Evolutionary conservation across 1,284 basidiomycete species (phyloP), one percentile per base, ranked within the genome.

Genomic region (Amylostereum areolatum): DNA sequence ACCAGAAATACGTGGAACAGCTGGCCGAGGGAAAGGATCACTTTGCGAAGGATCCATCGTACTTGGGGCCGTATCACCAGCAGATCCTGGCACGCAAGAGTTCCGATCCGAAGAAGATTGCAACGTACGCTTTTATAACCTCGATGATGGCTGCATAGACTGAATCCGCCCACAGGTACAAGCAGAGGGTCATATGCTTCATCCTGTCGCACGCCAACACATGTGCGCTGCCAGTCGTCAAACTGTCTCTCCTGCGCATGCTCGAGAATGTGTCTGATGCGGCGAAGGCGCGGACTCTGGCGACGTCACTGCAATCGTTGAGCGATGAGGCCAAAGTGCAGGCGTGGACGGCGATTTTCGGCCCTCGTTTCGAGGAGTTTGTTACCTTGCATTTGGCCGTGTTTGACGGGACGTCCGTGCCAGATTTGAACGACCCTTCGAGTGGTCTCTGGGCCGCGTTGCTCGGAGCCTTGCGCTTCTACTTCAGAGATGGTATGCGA

Each of bases 151-250:
- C 6, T 6, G 37, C 9, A 35, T 9, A 35, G 34, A n/a, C 37
- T 39, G 37, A 39, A 12, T 7, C 6, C 5, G 37, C 37, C n/a
- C 50, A 36, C 49, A 92, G 88, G 49, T 85, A 87, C 66, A 91
- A 86, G 59, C 80, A 83, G 53, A 78, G 82, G 9, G 70, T 94
- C 43, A 62, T 92, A 34, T 92, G 86, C 62, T 96, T 80, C 66
- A 65, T 97, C 1, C 67, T 91, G 11, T 96, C 94, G 2, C 96
- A 98, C 64, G 74, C 87, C 45, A 74, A 80, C 34, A 79, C 80
- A 4, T 81, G 89, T 61, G 68, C 73, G 3, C 64, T 78, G 5
- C 63, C 76, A 4, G 52, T 60, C 0, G 73, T 79, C 33, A 81
- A 83, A 48, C 63, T 80, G 10, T 65, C 70, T 6, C 66, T 97